These are phyloP conservation scores for Helicostylum pulchrum DNA, from an alignment of 192 early-diverging fungal genomes.

Conservation along the genomic window DNA sequence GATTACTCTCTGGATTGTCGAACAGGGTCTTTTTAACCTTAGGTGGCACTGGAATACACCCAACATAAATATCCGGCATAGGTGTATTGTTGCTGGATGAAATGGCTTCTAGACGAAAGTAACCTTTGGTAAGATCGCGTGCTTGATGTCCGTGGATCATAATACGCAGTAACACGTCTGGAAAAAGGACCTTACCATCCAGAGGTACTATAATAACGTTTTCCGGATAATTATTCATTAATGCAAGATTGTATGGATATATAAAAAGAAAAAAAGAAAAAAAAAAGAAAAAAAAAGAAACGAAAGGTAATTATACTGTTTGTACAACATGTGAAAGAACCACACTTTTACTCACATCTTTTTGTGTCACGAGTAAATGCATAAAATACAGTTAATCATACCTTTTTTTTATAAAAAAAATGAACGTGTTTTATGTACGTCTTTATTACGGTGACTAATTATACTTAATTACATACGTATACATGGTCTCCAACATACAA, in stretches of 20 bases:
- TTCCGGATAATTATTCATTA: slow-evolving; percentile 36
- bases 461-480: no score
- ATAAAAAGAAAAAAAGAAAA: background rate
- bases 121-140: slow-evolving; percentile 46
- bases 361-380: no score
- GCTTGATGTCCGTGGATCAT: slow-evolving; percentile 56
- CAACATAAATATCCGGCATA: slow-evolving; percentile 31
- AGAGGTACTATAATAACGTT: slow-evolving; percentile 47
- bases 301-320: no score
- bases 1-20: background rate
- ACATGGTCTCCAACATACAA: no score
- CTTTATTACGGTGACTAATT: no score
- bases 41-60: slow-evolving; percentile 36
- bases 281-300: background rate
- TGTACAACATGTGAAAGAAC: slow-evolving; percentile 18
- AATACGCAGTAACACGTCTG: slow-evolving; percentile 58
- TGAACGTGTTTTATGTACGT: no score
- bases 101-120: slow-evolving; percentile 7
- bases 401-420: no score
- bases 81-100: background rate
- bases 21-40: no score
- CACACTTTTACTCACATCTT: slow-evolving; percentile 1
- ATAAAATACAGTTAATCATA: no score
- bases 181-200: slow-evolving; percentile 59
- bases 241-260: background rate